Base-by-base conservation (phyloP, 164 flowering plant species). In the Macadamia tetraphylla region DNA sequence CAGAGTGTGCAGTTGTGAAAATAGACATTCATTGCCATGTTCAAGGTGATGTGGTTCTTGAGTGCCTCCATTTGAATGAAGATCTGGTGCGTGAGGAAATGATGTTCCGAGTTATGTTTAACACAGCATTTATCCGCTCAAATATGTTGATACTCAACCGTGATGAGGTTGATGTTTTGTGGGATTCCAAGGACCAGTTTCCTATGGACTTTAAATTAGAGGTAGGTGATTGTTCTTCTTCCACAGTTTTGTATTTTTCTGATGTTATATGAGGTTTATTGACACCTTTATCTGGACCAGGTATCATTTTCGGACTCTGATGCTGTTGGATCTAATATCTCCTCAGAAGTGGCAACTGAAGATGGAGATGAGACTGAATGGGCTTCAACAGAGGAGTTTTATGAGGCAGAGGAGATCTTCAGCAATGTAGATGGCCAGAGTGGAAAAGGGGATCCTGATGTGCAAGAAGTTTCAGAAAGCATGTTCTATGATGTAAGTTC, bases 401-500 rank as follows among this genome's bases (percentile, higher is more conserved):
- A 83, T 82, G 97, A 94, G 85, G 98, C 83, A 65, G 97, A 92
- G 74, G 97, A 94, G 85, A 87, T 86, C 43, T 94, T 94, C 68
- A 89, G 90, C 84, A 85, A 77, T 80, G 80, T 75, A 3, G 91
- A 86, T 64, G 86, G 56, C 14, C 80, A 71, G 10, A 87, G 35
- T 52, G 71, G 65, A 52, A 51, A 59, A 46, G 31, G 44, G 51
- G 59, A 29, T 23, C 40, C 42, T 17, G 46, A 31, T 9, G 15
- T 56, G n/a, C 65, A 62, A 9, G 15, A 6, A 67, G 32, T 49
- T 51, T 17, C 29, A 52, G 57, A 64, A 17, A 64, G 53, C 58
- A 35, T 11, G 15, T 52, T 52, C 6, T 14, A 52, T 52, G 57
- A 52, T 52, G n/a, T 35, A 1, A 52, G 29, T 48, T 56, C 15